These are phyloP conservation scores for Garcileccinum viscosum DNA, from an alignment of 1,284 basidiomycete species.

Conservation along the genomic window DNA sequence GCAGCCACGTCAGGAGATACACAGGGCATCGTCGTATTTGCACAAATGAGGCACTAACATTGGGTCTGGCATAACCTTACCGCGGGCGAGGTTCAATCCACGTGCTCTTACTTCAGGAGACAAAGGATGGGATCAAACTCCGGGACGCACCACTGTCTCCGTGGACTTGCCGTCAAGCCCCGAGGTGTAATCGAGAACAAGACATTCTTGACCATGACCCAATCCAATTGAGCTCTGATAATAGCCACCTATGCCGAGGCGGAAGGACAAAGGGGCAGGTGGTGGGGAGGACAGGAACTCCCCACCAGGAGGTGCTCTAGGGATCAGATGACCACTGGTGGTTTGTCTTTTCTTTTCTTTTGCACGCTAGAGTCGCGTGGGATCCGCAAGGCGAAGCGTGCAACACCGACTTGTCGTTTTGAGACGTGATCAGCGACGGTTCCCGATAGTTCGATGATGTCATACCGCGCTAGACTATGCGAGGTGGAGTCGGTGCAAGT, in stretches of 20 bases:
- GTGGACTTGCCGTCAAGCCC: neutral
- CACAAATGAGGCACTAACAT: neutral
- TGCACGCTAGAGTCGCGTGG: constrained; percentile 18
- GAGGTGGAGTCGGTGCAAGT: neutral
- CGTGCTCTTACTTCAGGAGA: constrained; percentile 13
- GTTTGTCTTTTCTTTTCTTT: neutral
- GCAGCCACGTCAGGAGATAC: neutral
- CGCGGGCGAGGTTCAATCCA: constrained; percentile 13
- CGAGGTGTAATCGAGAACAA: neutral
- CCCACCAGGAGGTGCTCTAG: neutral
- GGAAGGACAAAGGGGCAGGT: neutral
- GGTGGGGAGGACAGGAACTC: neutral
- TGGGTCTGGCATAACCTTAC: constrained; percentile 4
- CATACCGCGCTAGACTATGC: neutral
- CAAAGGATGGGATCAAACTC: constrained; percentile 11
- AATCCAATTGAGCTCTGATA: neutral
- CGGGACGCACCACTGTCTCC: constrained; percentile 5
- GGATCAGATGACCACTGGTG: neutral
- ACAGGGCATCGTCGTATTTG: neutral
- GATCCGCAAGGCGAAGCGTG: constrained; percentile 15
- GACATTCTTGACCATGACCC: neutral
- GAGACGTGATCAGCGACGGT: neutral
- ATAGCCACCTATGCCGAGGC: neutral
- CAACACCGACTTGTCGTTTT: neutral
- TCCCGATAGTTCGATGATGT: neutral